Base-by-base conservation (phyloP, 1,284 basidiomycete species). In the Sporisorium reilianum region DNA sequence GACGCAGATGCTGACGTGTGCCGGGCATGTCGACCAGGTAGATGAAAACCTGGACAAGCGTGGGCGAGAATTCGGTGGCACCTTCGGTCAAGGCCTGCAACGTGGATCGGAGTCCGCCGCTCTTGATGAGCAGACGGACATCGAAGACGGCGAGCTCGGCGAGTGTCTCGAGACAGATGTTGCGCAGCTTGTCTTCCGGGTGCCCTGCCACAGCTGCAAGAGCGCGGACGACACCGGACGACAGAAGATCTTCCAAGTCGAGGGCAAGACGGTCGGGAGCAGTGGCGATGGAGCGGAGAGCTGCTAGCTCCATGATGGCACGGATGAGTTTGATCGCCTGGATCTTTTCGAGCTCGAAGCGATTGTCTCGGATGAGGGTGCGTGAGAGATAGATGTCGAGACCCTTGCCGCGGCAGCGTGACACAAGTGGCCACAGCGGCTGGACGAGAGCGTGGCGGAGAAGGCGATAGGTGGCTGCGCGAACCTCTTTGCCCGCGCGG, bases 311-410 rank as follows among this genome's bases (percentile, higher is more conserved):
- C 22, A 95, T 89, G 42, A 95, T 89, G 2, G 90, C 87, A n/a
- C 96, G 91, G 50, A 98, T 89, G 22, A 98, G 89, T 71, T 94
- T 93, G 78, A 99, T 90, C n/a, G 90, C 94, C 84, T 98, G 95
- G 82, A 97, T 93, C 81, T 95, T 93, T 86, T 99, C 96, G 2
- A 91, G 88, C 1, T 91, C 89, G 75, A 91, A 88, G 79, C 94
- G 92, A 80, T 90, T 90, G 82, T 97, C 95, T 18, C 94, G 90
- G 1, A 91, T 89, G 28, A 97, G 87, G 0, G 94, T 91, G 67
- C 94, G 95, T 62, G 51, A 89, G 54, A 98, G 89, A 80, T 93
- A 94, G 90, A 93, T 94, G 80, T 97, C 94, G 44, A 97, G 84
- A 9, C 91, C 87, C 20, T 83, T 46, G 86, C 86, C 65, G 88